phyloP scores from a whole-genome alignment of 2,329 filamentous ascomycete species.

The Shiraia sp. region DNA sequence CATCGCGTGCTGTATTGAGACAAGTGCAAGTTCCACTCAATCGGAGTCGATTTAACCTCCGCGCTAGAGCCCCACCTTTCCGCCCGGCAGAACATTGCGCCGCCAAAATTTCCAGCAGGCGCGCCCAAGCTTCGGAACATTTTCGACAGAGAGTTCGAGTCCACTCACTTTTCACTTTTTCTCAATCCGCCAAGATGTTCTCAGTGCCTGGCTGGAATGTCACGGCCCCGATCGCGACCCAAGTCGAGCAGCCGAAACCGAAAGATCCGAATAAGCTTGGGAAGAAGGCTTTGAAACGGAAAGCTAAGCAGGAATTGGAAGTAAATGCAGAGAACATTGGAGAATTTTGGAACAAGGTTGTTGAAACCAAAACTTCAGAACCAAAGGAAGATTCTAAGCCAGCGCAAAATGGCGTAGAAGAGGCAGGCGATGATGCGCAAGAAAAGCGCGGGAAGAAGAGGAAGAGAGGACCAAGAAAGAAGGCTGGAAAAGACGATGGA shows the following conservation, averaged over 20 bases:
- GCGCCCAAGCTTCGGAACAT: neutral
- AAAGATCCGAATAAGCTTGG: conserved; percentile 46
- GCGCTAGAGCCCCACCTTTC: conserved; percentile 21
- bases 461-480: conserved; percentile 34
- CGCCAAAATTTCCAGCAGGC: conserved; percentile 22
- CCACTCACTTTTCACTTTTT: neutral
- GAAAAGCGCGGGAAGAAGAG: conserved; percentile 43
- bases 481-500: conserved; percentile 26
- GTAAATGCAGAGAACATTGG: conserved; percentile 71
- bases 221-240: conserved; percentile 72
- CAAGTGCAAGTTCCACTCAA: conserved; percentile 2
- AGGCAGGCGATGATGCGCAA: conserved; percentile 30
- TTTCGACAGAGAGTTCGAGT: neutral
- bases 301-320: conserved; percentile 69
- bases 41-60: conserved; percentile 14
- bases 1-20: neutral
- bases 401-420: conserved; percentile 41
- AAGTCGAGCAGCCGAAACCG: conserved; percentile 55
- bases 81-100: conserved; percentile 19
- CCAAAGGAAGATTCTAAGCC: conserved; percentile 64
- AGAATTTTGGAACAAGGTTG: conserved; percentile 42
- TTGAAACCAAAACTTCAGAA: conserved; percentile 55
- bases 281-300: conserved; percentile 61
- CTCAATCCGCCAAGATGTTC: conserved; percentile 67
- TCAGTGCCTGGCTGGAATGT: conserved; percentile 92